Evolutionary conservation across 352 stramenopile species (phyloP).

Genomic region (Blastocystis sp.): DNA sequence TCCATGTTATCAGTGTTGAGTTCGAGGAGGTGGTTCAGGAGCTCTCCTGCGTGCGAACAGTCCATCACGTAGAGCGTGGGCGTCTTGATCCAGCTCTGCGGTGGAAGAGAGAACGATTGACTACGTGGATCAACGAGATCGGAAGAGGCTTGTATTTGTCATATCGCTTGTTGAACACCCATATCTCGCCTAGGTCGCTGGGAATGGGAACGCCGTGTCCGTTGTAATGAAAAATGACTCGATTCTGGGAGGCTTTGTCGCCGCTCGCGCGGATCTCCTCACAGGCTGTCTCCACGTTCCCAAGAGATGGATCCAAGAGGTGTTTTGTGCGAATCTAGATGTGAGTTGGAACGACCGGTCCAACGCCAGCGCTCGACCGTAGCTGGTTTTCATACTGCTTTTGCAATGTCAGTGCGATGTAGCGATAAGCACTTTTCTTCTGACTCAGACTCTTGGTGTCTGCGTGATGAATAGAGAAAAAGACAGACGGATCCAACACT

Average conservation of each 20-base stretch:
- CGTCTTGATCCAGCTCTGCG: constrained; percentile 77
- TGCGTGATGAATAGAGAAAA: background rate
- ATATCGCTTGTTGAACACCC: constrained; percentile 98
- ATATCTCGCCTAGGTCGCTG: constrained; percentile 91
- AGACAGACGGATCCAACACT: constrained; percentile 26
- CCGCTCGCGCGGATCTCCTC: constrained; percentile 5
- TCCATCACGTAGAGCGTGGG: constrained; percentile 92
- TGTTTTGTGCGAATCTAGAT: constrained; percentile 19
- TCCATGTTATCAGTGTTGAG: constrained; percentile 56
- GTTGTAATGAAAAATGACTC: constrained; percentile 98
- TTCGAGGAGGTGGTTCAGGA: constrained; percentile 81
- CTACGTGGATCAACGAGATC: constrained; percentile 78
- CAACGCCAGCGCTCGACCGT: background rate
- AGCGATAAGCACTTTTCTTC: background rate
- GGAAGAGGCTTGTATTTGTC: constrained; percentile 97
- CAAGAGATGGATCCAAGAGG: constrained; percentile 13
- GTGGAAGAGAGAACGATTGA: background rate
- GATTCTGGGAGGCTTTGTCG: constrained; percentile 62
- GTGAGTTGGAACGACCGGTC: background rate
- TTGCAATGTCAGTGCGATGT: background rate
- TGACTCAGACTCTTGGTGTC: constrained; percentile 18
- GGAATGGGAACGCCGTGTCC: constrained; percentile 92
- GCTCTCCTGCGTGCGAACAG: constrained; percentile 83
- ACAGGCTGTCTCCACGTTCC: constrained; percentile 12
- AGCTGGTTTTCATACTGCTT: constrained; percentile 30